Percentiles rank a stretch among this genome's conserved stretches.
phyloP scores from a whole-genome alignment of 192 early-diverging fungal species.

The Cladochytrium replicatum region DNA sequence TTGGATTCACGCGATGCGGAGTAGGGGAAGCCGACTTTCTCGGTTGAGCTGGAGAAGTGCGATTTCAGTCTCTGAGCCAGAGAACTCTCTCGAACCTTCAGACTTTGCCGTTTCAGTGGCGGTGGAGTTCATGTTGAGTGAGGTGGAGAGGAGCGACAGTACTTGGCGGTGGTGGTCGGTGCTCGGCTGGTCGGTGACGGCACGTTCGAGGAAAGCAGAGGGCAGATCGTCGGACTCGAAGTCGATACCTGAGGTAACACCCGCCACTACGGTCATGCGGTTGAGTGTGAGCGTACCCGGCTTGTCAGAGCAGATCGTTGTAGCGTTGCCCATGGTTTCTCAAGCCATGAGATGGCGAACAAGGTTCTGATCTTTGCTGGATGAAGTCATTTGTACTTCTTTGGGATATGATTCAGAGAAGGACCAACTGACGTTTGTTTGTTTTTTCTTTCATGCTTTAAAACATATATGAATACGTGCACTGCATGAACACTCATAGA shows the following conservation, averaged over 20 bases:
- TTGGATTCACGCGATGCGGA: constrained; percentile 53
- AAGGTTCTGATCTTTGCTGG: constrained; percentile 93
- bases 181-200: too few relatives aligned
- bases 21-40: constrained; percentile 52
- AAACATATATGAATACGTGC: not conserved
- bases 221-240: constrained; percentile 45
- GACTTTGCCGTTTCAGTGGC: constrained; percentile 34
- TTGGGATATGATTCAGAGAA: not conserved
- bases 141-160: constrained; percentile 55
- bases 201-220: too few relatives aligned
- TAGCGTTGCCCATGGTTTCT: constrained; percentile 98
- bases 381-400: too few relatives aligned
- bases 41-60: constrained; percentile 78
- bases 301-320: constrained; percentile 97
- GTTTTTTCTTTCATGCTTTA: not conserved
- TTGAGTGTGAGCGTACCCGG: constrained; percentile 98
- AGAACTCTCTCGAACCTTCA: constrained; percentile 32
- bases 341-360: constrained; percentile 93
- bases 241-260: constrained; percentile 57
- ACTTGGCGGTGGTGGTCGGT: constrained; percentile 38
- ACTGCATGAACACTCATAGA: too few relatives aligned
- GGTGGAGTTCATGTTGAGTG: constrained; percentile 31
- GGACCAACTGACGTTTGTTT: not conserved
- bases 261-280: constrained; percentile 90
- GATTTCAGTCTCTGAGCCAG: constrained; percentile 92